phyloP scores from a whole-genome alignment of 495 filamentous ascomycete species.

The Aspergillus cristatus region DNA sequence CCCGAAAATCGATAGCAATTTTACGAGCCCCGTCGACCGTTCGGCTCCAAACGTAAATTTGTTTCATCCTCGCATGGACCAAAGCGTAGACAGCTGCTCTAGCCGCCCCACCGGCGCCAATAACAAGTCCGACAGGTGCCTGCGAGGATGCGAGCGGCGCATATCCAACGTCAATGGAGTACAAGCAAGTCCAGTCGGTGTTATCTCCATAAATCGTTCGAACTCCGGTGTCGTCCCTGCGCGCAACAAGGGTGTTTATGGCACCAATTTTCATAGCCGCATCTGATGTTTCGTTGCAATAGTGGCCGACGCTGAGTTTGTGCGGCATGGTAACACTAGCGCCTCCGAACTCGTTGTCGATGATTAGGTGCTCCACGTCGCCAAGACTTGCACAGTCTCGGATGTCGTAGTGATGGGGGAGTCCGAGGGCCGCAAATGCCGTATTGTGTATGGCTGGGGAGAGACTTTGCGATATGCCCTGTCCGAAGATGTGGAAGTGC shows the following conservation, averaged over 20 bases:
- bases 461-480: conserved; percentile 55
- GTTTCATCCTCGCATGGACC: conserved; percentile 47
- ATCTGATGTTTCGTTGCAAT: conserved; percentile 26
- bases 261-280: conserved; percentile 26
- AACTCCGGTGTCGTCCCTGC: conserved; percentile 11
- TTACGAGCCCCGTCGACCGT: conserved; percentile 41
- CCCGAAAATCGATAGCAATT: conserved; percentile 50
- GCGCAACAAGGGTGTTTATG: conserved; percentile 34
- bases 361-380: conserved; percentile 33
- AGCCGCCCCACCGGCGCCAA: conserved; percentile 36
- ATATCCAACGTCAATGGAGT: conserved; percentile 13
- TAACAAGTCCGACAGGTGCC: conserved; percentile 23
- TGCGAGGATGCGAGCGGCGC: conserved; percentile 2
- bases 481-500: conserved; percentile 54
- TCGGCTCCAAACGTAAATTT: conserved; percentile 56
- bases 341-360: conserved; percentile 32
- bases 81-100: conserved; percentile 33
- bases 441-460: conserved; percentile 65
- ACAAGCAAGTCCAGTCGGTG: conserved; percentile 38
- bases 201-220: conserved; percentile 30
- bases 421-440: conserved; percentile 51
- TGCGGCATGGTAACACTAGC: conserved; percentile 43
- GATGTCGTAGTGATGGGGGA: conserved; percentile 55
- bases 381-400: conserved; percentile 34
- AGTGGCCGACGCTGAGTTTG: conserved; percentile 31